Evolutionary conservation across 768 basidiomycete species (phyloP).

Genomic region (Podaxis sp.): DNA sequence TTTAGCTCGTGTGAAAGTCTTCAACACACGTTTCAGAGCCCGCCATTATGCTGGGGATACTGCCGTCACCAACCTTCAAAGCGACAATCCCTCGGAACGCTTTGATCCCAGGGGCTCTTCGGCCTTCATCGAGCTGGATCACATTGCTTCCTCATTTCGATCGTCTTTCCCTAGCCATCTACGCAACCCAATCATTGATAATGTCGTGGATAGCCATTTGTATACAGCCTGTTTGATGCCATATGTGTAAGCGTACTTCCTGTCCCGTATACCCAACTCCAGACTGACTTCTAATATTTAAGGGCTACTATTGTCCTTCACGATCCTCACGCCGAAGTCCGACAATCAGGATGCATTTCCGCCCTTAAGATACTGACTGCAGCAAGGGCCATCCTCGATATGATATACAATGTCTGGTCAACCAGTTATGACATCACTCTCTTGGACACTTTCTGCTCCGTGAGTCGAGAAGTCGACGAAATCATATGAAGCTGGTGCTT

Average conservation of each 20-base stretch:
- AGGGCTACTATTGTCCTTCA: slow-evolving; percentile 73
- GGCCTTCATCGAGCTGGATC: slow-evolving; percentile 65
- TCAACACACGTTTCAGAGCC: slow-evolving; percentile 65
- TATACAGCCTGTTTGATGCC: slow-evolving; percentile 48
- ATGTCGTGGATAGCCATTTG: slow-evolving; percentile 59
- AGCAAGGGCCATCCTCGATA: slow-evolving; percentile 63
- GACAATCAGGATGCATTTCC: slow-evolving; percentile 59
- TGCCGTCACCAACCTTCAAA: slow-evolving; percentile 40
- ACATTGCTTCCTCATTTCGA: slow-evolving; percentile 54
- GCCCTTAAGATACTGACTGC: slow-evolving; percentile 68
- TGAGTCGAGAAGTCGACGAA: slow-evolving; percentile 29
- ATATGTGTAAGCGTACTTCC: slow-evolving; percentile 32
- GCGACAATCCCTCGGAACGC: slow-evolving; percentile 40
- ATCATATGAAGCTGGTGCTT: not conserved
- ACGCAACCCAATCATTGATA: slow-evolving; percentile 53
- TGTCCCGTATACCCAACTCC: not conserved
- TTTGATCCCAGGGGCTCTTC: slow-evolving; percentile 60
- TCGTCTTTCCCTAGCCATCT: slow-evolving; percentile 58
- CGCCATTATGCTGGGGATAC: slow-evolving; percentile 61
- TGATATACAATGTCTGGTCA: slow-evolving; percentile 64
- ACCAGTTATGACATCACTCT: slow-evolving; percentile 74
- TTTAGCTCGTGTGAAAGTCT: slow-evolving; percentile 53
- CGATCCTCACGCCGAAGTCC: slow-evolving; percentile 71
- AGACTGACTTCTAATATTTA: slow-evolving; percentile 12
- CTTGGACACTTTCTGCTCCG: slow-evolving; percentile 69